phyloP scores from a whole-genome alignment of 2,329 filamentous ascomycete species.

The Clonostachys rosea region DNA sequence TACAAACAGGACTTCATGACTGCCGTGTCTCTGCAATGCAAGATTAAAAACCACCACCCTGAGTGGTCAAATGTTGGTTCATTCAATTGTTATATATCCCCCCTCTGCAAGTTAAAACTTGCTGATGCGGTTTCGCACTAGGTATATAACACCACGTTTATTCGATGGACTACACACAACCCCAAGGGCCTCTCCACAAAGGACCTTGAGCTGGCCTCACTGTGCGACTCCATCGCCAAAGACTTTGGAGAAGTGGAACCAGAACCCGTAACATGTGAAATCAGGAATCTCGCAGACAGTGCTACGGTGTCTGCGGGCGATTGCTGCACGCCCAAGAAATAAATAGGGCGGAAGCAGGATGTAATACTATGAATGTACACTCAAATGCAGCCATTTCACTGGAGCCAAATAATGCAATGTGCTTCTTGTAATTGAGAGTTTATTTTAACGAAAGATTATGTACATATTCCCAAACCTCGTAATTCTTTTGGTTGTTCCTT shows the following conservation, averaged over 20 bases:
- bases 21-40: constrained; percentile 63
- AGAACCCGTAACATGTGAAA: constrained; percentile 22
- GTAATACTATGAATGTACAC: no score
- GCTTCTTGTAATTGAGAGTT: no score
- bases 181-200: constrained; percentile 60
- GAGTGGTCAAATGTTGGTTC: constrained; percentile 68
- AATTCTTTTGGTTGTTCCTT: no score
- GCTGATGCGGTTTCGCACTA: constrained; percentile 15
- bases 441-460: no score
- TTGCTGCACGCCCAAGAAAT: constrained; percentile 46
- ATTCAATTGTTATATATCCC: no score
- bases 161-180: constrained; percentile 70
- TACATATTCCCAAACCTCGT: no score
- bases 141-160: constrained; percentile 67
- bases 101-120: not conserved
- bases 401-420: no score
- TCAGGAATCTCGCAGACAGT: constrained; percentile 40
- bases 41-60: constrained; percentile 65
- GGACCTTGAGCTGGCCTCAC: constrained; percentile 56
- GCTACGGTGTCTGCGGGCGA: constrained; percentile 41
- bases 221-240: constrained; percentile 55
- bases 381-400: no score
- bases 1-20: constrained; percentile 67
- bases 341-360: constrained; percentile 2
- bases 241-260: constrained; percentile 50